phyloP scores from a whole-genome alignment of 83 land plant genomes.

The Picea abies region DNA sequence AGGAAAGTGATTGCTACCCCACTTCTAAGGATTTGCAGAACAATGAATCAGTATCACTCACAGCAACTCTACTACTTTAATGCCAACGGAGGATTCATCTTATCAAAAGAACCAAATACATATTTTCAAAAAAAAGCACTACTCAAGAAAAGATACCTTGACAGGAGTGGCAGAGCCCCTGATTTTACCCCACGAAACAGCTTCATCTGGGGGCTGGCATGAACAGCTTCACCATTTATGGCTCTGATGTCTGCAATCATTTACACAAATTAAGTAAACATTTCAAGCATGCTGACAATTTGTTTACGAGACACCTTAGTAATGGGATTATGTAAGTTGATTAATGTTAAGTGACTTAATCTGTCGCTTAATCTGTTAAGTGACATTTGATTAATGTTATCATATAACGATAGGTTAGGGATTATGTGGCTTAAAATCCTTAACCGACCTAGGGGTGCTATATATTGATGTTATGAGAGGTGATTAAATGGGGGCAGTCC shows the following conservation, averaged over 20 bases:
- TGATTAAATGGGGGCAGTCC: no score
- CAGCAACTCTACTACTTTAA: neutral
- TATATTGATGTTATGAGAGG: no score
- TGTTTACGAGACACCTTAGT: neutral
- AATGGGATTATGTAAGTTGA: no score
- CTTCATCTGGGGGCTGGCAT: conserved; percentile 93
- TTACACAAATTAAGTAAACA: neutral
- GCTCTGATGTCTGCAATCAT: conserved; percentile 78
- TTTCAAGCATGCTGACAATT: conserved; percentile 1
- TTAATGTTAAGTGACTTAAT: no score
- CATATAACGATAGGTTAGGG: no score
- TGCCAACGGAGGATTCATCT: neutral
- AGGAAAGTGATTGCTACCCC: neutral
- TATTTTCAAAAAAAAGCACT: neutral
- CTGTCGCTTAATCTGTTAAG: no score
- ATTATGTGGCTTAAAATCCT: no score
- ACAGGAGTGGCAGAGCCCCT: conserved; percentile 82
- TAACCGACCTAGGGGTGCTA: no score
- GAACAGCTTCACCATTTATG: conserved; percentile 93
- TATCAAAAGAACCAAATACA: neutral
- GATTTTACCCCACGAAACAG: conserved; percentile 97
- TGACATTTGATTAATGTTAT: no score
- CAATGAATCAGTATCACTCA: neutral
- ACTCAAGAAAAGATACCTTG: conserved; percentile 50
- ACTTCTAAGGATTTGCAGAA: neutral